phyloP scores from a whole-genome alignment of 257 asterid genomes.

The Salvia splendens region DNA sequence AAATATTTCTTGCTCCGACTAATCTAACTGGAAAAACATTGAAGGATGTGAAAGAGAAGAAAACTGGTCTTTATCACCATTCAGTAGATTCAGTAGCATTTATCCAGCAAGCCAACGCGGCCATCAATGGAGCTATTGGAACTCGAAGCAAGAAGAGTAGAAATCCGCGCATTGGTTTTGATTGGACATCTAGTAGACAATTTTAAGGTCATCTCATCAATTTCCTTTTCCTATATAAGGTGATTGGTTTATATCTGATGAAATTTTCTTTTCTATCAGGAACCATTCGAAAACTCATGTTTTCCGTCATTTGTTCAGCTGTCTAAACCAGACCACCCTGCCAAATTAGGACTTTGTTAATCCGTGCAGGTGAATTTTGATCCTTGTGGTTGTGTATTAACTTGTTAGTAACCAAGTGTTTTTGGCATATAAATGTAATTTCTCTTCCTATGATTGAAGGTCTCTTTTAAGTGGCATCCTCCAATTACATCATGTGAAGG shows the following conservation, averaged over 20 bases:
- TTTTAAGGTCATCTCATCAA: slow-evolving; percentile 16
- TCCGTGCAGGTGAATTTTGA: slow-evolving; percentile 41
- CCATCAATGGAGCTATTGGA: slow-evolving; percentile 51
- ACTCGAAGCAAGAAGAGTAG: slow-evolving; percentile 41
- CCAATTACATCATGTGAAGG: slow-evolving; percentile 49
- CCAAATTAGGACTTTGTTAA: slow-evolving; percentile 39
- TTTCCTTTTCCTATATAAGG: neutral
- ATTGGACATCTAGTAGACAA: slow-evolving; percentile 34
- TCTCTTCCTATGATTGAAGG: slow-evolving; percentile 38
- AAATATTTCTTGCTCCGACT: slow-evolving; percentile 66
- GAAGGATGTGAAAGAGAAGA: slow-evolving; percentile 67
- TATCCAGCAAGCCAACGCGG: slow-evolving; percentile 51
- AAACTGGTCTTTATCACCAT: slow-evolving; percentile 43
- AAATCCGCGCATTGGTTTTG: slow-evolving; percentile 22
- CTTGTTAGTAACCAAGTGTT: slow-evolving; percentile 15
- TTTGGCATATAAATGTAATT: slow-evolving; percentile 4
- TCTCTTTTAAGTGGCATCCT: slow-evolving; percentile 58
- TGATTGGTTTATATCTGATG: slow-evolving; percentile 11
- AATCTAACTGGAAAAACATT: slow-evolving; percentile 70
- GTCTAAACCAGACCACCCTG: slow-evolving; percentile 26
- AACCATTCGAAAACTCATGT: slow-evolving; percentile 36
- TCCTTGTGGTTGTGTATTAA: slow-evolving; percentile 8
- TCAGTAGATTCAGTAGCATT: slow-evolving; percentile 35
- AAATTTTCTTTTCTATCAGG: slow-evolving; percentile 44
- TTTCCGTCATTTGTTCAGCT: slow-evolving; percentile 12